Conservation (phyloP, 1,139 yeast species). For the Nakaseomyces delphensis region DNA sequence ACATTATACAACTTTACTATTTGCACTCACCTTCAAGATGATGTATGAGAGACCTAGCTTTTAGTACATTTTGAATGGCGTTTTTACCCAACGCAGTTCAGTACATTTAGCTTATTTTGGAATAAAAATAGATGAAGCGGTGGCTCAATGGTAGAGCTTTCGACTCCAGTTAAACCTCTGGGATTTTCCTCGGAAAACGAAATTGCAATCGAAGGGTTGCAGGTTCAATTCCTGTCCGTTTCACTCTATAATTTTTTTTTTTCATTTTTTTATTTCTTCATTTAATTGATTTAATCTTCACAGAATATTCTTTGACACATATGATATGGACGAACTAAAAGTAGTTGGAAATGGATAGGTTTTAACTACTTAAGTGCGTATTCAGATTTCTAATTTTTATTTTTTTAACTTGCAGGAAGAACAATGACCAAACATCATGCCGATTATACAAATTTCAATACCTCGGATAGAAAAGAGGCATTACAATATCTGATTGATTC, state of each 20-base stretch:
- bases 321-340: too few relatives aligned
- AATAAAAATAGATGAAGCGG: conserved; percentile 46
- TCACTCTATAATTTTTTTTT: conserved; percentile 35
- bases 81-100: too few relatives aligned
- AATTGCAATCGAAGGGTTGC: conserved; percentile 58
- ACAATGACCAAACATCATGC: conserved; percentile 64
- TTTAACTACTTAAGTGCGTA: too few relatives aligned
- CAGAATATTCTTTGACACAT: background rate
- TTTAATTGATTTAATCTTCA: background rate
- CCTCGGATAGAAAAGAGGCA: conserved; percentile 44
- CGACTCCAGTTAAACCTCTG: conserved; percentile 56
- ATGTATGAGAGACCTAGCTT: too few relatives aligned
- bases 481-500: conserved; percentile 52
- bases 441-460: conserved; percentile 46
- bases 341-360: too few relatives aligned
- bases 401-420: too few relatives aligned
- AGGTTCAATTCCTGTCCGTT: conserved; percentile 73
- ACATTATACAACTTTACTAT: too few relatives aligned
- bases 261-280: background rate
- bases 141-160: conserved; percentile 93
- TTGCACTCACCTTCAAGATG: too few relatives aligned
- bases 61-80: too few relatives aligned
- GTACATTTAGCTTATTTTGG: too few relatives aligned
- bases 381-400: too few relatives aligned
- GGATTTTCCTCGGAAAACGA: conserved; percentile 20